These are phyloP conservation scores for Colletotrichum coccodes DNA, from an alignment of 2,329 filamentous ascomycete species.

Conservation along the genomic window DNA sequence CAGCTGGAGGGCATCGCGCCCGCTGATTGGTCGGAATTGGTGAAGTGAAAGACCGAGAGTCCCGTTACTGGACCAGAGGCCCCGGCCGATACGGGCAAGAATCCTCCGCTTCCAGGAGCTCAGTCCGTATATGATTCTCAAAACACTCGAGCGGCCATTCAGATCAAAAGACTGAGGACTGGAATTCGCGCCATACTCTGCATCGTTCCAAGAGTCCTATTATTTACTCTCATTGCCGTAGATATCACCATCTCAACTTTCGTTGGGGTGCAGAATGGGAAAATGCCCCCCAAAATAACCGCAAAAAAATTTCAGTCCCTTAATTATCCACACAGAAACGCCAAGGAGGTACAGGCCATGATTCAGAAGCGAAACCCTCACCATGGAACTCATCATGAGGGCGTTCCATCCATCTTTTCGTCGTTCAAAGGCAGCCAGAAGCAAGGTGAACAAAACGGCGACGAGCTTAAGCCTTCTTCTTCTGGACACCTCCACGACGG, in stretches of 20 bases:
- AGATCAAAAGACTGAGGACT: background rate
- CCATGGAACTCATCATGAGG: background rate
- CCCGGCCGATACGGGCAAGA: constrained; percentile 5
- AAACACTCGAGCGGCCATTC: background rate
- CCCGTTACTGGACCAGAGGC: constrained; percentile 1
- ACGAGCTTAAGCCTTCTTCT: constrained; percentile 47
- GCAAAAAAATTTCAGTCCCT: constrained; percentile 7
- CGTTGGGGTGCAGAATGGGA: background rate
- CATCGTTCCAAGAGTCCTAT: background rate
- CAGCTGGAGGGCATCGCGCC: background rate
- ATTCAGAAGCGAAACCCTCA: background rate
- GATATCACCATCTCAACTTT: constrained; percentile 4
- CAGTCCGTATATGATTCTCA: no score
- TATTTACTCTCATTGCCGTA: background rate
- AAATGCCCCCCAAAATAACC: background rate
- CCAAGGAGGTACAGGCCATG: background rate
- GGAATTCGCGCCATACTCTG: background rate
- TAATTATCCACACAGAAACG: constrained; percentile 13
- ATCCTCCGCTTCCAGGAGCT: background rate
- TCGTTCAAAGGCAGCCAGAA: background rate
- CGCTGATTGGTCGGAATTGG: constrained; percentile 16
- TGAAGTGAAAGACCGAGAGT: background rate
- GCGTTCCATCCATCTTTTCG: background rate
- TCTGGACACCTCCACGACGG: constrained; percentile 50
- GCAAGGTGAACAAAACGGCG: background rate